Evolutionary conservation across 2,329 filamentous ascomycete genomes (phyloP), one percentile per base, ranked within the genome.

Genomic region (Xylaria sp.): DNA sequence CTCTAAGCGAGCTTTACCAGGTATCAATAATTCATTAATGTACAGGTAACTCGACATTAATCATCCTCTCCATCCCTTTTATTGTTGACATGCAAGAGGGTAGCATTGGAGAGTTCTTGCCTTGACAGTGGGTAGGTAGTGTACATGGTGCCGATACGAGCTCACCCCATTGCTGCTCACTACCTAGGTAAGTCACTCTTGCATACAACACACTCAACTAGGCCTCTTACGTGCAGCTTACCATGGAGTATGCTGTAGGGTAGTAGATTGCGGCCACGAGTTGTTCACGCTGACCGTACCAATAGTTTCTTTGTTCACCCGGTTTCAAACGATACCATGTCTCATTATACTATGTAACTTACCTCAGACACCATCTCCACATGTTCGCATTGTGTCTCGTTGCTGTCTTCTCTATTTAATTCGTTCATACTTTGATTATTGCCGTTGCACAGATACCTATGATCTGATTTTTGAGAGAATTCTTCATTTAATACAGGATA

Each of bases 111-210:
- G 59, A 40, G 32, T 40, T 63, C 48, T 60, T 54, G 57, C 55
- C 62, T 35, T 65, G 21, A 29, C 27, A 25, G 10, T 32, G 3
- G 5, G 16, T 25, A 40, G 37, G 37, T 18, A 18, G 37, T 25
- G 23, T 65, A 65, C 64, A 54, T 42, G 13, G 25, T 13, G 37
- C 37, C 29, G 32, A 69, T 69, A 71, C 69, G 69, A 71, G 69
- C 61, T 27, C 40, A 66, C 58, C 32, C 40, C 40, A n/a, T 32
- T 27, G 58, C 54, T 67, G 60, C 64, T 61, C 58, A 48, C 50
- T 37, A 10, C 54, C 54, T 42, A 57, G 23, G 21, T 29, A 50
- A 29, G n/a, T 42, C 42, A 53, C 13, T 63, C 54, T 35, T 64
- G 63, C 63, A 62, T 66, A 54, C 23, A 54, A 48, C 60, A 51